A percentile compares a stretch with the other conserved stretches of the same genome.
Evolutionary conservation across 2,329 filamentous ascomycete species (phyloP).

Genomic region (Chalaropsis thielavioides): DNA sequence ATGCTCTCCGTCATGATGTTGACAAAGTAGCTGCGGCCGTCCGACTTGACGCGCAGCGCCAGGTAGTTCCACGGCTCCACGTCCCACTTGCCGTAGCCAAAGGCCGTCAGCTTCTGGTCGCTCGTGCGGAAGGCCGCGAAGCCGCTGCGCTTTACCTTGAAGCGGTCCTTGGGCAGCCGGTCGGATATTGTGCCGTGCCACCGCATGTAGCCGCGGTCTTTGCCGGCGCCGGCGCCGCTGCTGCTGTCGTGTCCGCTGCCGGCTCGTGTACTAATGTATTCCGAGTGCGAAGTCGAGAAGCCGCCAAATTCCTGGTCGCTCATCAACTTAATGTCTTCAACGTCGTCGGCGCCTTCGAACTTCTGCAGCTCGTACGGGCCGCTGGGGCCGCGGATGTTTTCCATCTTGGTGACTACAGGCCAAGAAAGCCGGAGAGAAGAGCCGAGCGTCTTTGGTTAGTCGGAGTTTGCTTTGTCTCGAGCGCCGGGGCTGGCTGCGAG

Average conservation of each 20-base stretch:
- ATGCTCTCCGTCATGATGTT: slow-evolving; percentile 93
- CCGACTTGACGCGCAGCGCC: slow-evolving; percentile 75
- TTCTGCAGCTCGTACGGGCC: slow-evolving; percentile 49
- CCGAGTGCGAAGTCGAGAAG: slow-evolving; percentile 59
- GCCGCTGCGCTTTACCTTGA: slow-evolving; percentile 63
- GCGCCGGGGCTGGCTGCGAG: too few relatives aligned
- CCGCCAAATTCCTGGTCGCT: slow-evolving; percentile 78
- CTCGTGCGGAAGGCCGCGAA: slow-evolving; percentile 84
- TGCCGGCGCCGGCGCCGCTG: background rate
- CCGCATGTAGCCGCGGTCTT: slow-evolving; percentile 41
- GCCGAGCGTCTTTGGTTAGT: background rate
- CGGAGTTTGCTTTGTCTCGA: too few relatives aligned
- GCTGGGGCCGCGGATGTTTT: slow-evolving; percentile 51
- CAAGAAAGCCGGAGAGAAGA: slow-evolving; percentile 1
- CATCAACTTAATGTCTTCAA: slow-evolving; percentile 57
- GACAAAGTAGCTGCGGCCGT: slow-evolving; percentile 83
- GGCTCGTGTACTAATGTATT: slow-evolving; percentile 34
- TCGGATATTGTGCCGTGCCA: slow-evolving; percentile 86
- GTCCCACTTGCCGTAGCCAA: slow-evolving; percentile 75
- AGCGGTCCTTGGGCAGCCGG: slow-evolving; percentile 58
- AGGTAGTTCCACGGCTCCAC: slow-evolving; percentile 81
- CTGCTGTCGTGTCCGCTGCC: too few relatives aligned
- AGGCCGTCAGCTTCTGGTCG: slow-evolving; percentile 63
- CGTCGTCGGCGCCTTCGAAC: slow-evolving; percentile 39
- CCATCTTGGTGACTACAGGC: slow-evolving; percentile 57